A percentile compares a stretch with the other conserved stretches of the same genome.
Conservation (phyloP, 2,329 filamentous ascomycete species). For the Claviceps sp. region DNA sequence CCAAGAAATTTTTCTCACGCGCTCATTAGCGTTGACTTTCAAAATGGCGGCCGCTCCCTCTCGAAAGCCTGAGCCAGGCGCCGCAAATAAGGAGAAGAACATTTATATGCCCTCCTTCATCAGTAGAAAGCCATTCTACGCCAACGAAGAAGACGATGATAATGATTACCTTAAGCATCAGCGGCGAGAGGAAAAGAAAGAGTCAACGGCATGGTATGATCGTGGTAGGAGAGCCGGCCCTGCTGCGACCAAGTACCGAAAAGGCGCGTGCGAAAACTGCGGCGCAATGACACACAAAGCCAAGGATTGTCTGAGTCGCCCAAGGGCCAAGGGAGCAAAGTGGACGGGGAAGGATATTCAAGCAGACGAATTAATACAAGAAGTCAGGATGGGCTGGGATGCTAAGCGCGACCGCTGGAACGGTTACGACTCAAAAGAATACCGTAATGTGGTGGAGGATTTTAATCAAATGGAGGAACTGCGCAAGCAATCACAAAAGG, state of each 20-base stretch:
- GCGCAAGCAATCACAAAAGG: conserved; percentile 37
- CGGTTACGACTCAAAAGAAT: conserved; percentile 85
- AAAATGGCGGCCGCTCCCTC: conserved; percentile 16
- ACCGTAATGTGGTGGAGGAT: conserved; percentile 74
- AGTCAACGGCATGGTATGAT: conserved; percentile 81
- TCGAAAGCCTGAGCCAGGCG: conserved; percentile 21
- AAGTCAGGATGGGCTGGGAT: conserved; percentile 85
- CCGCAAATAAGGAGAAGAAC: conserved; percentile 72
- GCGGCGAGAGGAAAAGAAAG: conserved; percentile 48
- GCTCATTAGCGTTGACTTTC: neutral
- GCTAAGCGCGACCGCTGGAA: conserved; percentile 97
- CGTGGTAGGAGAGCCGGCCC: conserved; percentile 73
- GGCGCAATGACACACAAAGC: conserved; percentile 93
- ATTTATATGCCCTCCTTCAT: conserved; percentile 98
- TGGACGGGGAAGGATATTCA: conserved; percentile 91
- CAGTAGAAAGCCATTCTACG: conserved; percentile 94
- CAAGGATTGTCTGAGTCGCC: conserved; percentile 83
- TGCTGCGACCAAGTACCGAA: conserved; percentile 90
- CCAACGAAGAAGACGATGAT: conserved; percentile 62
- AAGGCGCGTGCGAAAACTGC: conserved; percentile 97
- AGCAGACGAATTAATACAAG: conserved; percentile 76
- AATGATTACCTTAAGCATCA: conserved; percentile 95
- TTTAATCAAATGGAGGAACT: conserved; percentile 77
- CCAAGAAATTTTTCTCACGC: neutral
- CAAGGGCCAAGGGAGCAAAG: conserved; percentile 76